Conservation (phyloP, 2,329 filamentous ascomycete species). For the Hymenoscyphus fraxineus region DNA sequence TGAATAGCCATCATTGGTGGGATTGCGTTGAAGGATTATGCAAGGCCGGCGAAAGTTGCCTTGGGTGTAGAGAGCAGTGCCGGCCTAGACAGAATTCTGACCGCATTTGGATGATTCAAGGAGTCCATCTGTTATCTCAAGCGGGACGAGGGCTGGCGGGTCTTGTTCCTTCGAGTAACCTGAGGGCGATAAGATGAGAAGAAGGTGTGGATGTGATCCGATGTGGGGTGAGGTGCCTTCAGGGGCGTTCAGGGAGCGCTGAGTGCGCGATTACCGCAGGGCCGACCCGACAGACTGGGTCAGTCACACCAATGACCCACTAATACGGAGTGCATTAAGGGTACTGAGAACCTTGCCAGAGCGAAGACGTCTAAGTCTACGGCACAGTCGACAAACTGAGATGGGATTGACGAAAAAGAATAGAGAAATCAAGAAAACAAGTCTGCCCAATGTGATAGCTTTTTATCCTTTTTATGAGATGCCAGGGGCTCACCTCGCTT, state of each 20-base stretch:
- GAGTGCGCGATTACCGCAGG: neutral
- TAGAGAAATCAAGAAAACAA: neutral
- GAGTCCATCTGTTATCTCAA: neutral
- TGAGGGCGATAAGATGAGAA: neutral
- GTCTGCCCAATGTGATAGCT: neutral
- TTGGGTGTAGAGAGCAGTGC: neutral
- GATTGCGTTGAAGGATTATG: slow-evolving; percentile 5
- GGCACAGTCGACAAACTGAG: neutral
- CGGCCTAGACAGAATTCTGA: neutral
- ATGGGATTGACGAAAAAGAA: neutral
- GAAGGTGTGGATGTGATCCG: neutral
- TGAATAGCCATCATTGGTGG: neutral
- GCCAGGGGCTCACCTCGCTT: neutral
- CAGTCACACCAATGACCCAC: neutral
- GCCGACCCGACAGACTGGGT: neutral
- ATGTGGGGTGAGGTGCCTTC: neutral
- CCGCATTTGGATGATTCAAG: neutral
- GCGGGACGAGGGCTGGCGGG: neutral
- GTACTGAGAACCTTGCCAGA: neutral
- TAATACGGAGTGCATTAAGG: neutral
- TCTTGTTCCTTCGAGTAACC: neutral
- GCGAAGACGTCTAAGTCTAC: neutral
- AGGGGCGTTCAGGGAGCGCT: neutral
- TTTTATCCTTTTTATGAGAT: too few species aligned
- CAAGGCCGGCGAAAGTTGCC: neutral